Conservation (phyloP, 768 basidiomycete species). For the Leccinum subtestaceum region DNA sequence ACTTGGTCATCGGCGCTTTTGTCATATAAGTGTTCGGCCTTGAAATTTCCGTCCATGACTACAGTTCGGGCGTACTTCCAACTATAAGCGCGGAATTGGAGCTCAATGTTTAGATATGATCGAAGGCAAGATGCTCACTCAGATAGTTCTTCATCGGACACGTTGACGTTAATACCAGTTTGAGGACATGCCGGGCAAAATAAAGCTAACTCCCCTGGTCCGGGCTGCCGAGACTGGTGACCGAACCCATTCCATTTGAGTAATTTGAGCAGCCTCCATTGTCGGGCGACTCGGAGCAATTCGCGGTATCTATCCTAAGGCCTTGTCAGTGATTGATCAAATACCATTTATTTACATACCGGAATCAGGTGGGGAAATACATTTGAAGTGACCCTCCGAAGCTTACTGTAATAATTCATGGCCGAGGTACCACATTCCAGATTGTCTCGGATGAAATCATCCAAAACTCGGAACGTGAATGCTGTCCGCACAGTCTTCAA, state of each 20-base stretch:
- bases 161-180: constrained; percentile 4
- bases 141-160: neutral
- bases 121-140: no score
- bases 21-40: neutral
- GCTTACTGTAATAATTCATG: neutral
- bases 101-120: no score
- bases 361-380: neutral
- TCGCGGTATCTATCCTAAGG: neutral
- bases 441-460: neutral
- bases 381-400: neutral
- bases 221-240: neutral
- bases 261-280: neutral
- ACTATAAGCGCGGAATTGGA: no score
- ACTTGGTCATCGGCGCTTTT: neutral
- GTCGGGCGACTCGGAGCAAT: neutral
- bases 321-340: neutral
- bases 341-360: neutral
- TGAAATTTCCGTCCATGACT: neutral
- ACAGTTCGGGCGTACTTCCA: neutral
- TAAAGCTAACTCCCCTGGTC: neutral
- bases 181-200: constrained; percentile 30
- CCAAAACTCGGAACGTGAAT: neutral
- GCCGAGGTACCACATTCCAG: neutral
- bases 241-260: neutral
- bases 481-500: neutral